phyloP scores from a whole-genome alignment of 129 eudicot species.

The Flaveria linearis region DNA sequence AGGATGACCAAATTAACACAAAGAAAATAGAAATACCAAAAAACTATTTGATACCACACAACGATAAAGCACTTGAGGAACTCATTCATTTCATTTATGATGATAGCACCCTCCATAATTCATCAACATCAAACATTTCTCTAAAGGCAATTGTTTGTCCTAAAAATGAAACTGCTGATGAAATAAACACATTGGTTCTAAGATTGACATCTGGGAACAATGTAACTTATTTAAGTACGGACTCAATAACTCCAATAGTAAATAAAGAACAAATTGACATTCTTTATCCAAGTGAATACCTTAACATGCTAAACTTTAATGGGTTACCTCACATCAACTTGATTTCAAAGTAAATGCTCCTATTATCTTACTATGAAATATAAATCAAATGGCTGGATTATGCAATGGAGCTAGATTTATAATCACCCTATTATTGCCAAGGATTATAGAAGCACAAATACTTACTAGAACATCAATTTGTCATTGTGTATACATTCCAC shows the following conservation, averaged over 20 bases:
- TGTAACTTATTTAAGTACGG: neutral
- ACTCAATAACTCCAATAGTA: neutral
- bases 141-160: conserved; percentile 16
- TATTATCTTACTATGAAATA: neutral
- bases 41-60: neutral
- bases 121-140: neutral
- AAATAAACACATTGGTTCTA: neutral
- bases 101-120: neutral
- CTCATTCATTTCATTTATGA: neutral
- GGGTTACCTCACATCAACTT: neutral
- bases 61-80: neutral
- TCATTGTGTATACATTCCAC: no score
- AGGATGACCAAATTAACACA: neutral
- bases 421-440: neutral
- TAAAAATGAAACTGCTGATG: neutral
- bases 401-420: neutral
- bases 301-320: neutral
- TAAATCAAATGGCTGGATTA: neutral
- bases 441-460: no score
- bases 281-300: neutral
- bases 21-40: neutral
- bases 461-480: no score
- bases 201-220: neutral
- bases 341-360: neutral
- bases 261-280: neutral